These are phyloP conservation scores for Hyaloscypha finlandica DNA, from an alignment of 495 filamentous ascomycete genomes.

Conservation along the genomic window DNA sequence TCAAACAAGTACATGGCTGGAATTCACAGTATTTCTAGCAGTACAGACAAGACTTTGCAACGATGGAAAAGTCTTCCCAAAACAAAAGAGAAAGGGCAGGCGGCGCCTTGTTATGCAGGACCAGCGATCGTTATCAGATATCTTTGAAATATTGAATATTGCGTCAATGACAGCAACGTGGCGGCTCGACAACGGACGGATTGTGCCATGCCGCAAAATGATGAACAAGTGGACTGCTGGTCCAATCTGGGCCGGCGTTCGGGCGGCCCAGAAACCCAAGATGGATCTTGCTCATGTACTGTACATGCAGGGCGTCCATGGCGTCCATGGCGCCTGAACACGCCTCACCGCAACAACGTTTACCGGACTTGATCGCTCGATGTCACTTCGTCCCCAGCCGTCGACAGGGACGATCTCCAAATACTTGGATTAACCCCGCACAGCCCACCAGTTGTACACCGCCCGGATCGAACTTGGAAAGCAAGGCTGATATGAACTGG, in stretches of 20 bases:
- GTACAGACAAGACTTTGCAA: slow-evolving; percentile 11
- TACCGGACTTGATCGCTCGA: neutral
- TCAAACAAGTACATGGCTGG: slow-evolving; percentile 27
- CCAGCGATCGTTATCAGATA: slow-evolving; percentile 21
- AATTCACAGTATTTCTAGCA: slow-evolving; percentile 12
- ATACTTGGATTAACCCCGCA: slow-evolving; percentile 4
- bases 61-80: slow-evolving; percentile 3
- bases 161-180: slow-evolving; percentile 30
- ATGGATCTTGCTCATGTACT: neutral
- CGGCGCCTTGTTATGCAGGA: slow-evolving; percentile 19
- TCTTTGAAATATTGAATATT: slow-evolving; percentile 7
- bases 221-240: slow-evolving; percentile 6
- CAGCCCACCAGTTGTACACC: neutral
- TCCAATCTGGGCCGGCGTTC: slow-evolving; percentile 7
- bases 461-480: slow-evolving; percentile 1
- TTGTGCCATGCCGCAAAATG: slow-evolving; percentile 7
- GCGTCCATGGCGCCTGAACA: slow-evolving; percentile 8
- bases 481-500: slow-evolving; percentile 3
- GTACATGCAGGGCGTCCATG: slow-evolving; percentile 29
- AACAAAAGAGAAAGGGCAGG: slow-evolving; percentile 1
- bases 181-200: slow-evolving; percentile 25
- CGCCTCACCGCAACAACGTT: slow-evolving; percentile 28
- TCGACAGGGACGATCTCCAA: slow-evolving; percentile 13
- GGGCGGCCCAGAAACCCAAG: slow-evolving; percentile 3
- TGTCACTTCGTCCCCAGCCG: neutral